Conservation (phyloP, 2,329 filamentous ascomycete genomes). For the Penicillium sp. region DNA sequence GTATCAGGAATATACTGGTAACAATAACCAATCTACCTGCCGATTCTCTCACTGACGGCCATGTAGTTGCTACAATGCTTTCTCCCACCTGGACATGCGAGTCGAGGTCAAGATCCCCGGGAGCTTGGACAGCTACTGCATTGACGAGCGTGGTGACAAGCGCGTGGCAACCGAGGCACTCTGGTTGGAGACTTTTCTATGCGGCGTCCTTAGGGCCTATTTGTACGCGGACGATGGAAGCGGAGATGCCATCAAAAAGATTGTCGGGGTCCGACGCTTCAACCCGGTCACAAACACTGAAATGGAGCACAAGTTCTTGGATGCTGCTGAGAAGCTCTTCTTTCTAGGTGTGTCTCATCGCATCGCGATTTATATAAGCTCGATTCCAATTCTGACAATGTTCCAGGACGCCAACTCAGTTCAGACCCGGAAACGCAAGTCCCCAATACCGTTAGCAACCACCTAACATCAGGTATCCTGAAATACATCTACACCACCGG, state of each 20-base stretch:
- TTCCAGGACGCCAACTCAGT: conserved; percentile 80
- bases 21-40: conserved; percentile 18
- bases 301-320: conserved; percentile 90
- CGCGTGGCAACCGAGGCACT: conserved; percentile 86
- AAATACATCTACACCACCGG: conserved; percentile 95
- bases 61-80: conserved; percentile 92
- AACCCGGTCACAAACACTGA: conserved; percentile 98
- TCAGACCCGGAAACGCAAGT: conserved; percentile 97
- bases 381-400: conserved; percentile 16
- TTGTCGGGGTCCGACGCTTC: conserved; percentile 93
- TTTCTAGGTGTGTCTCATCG: conserved; percentile 64
- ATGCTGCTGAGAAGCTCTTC: conserved; percentile 90
- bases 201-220: conserved; percentile 88
- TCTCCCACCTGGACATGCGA: conserved; percentile 95
- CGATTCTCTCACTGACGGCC: conserved; percentile 13
- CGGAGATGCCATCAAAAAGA: conserved; percentile 91
- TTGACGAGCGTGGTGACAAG: conserved; percentile 95
- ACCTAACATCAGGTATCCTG: conserved; percentile 86
- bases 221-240: conserved; percentile 95
- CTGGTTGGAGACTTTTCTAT: conserved; percentile 97
- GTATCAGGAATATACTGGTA: conserved; percentile 93
- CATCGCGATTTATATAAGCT: background rate
- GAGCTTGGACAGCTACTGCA: conserved; percentile 93
- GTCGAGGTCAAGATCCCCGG: conserved; percentile 97
- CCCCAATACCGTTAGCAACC: conserved; percentile 92